Percentiles rank a stretch among this genome's conserved stretches.
phyloP scores from a whole-genome alignment of 495 filamentous ascomycete species.

The Aspergillus haitiensis region DNA sequence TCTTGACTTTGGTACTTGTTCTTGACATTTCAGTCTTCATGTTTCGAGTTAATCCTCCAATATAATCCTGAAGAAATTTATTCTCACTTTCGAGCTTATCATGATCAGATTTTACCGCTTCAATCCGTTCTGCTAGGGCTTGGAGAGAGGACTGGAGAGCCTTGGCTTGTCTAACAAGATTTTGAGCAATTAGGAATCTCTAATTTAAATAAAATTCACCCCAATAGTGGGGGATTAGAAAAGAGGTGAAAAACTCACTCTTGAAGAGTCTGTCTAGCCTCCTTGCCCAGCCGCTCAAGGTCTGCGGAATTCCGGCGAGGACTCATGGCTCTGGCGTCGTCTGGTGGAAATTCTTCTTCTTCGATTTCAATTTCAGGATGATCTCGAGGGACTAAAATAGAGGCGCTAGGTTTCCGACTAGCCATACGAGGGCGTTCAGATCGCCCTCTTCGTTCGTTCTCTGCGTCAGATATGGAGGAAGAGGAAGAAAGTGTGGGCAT shows the following conservation, averaged over 20 bases:
- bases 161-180: constrained; percentile 70
- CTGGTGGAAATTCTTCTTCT: constrained; percentile 69
- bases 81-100: constrained; percentile 94
- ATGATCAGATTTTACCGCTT: constrained; percentile 89
- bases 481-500: constrained; percentile 47
- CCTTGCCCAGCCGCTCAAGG: constrained; percentile 77
- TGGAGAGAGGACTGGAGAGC: constrained; percentile 83
- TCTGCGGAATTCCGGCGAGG: constrained; percentile 88
- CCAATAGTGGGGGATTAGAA: neutral
- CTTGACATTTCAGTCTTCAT: constrained; percentile 52
- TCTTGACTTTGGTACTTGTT: constrained; percentile 44
- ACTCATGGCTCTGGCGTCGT: constrained; percentile 93
- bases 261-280: constrained; percentile 67
- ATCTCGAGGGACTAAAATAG: constrained; percentile 77
- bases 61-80: constrained; percentile 88
- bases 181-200: neutral
- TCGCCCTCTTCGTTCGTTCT: constrained; percentile 46
- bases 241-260: constrained; percentile 48
- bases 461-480: constrained; percentile 50
- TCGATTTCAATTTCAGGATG: constrained; percentile 65
- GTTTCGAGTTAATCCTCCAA: constrained; percentile 54
- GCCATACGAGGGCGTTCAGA: constrained; percentile 53
- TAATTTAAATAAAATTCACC: neutral
- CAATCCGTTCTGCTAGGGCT: constrained; percentile 86
- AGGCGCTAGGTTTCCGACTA: constrained; percentile 73